Evolutionary conservation across 805 yeast genomes (phyloP).

Genomic region (Zygosaccharomyces rouxii): DNA sequence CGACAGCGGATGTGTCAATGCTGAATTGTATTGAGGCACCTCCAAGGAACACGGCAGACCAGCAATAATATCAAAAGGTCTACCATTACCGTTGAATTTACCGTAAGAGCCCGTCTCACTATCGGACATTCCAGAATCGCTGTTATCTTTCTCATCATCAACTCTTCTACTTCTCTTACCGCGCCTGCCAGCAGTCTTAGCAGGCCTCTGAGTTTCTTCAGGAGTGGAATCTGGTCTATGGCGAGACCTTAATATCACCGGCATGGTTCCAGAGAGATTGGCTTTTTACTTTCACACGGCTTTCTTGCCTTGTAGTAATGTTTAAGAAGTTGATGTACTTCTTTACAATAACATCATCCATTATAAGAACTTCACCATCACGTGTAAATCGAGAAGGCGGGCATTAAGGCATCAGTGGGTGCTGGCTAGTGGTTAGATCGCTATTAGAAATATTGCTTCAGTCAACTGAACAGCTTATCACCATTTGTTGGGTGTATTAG

Average conservation of each 20-base stretch:
- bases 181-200: constrained; percentile 4
- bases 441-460: not conserved
- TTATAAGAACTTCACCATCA: constrained; percentile 1
- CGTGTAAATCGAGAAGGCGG: not conserved
- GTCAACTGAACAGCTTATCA: not conserved
- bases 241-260: constrained; percentile 14
- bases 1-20: constrained; percentile 60
- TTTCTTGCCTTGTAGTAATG: not conserved
- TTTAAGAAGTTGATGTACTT: not conserved
- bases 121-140: constrained; percentile 10
- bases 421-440: not conserved
- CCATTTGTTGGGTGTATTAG: no score
- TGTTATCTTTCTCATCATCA: constrained; percentile 14
- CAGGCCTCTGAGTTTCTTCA: constrained; percentile 5
- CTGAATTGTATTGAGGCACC: constrained; percentile 50
- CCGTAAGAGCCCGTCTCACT: constrained; percentile 1
- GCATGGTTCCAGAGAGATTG: constrained; percentile 5
- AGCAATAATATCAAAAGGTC: constrained; percentile 63
- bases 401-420: not conserved
- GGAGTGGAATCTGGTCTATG: constrained; percentile 6
- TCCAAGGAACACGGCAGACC: constrained; percentile 64
- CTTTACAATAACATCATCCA: not conserved
- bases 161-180: constrained; percentile 19
- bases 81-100: constrained; percentile 26
- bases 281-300: not conserved